Conservation (phyloP, 2,329 filamentous ascomycete species). For the Fusarium fracticaudum region DNA sequence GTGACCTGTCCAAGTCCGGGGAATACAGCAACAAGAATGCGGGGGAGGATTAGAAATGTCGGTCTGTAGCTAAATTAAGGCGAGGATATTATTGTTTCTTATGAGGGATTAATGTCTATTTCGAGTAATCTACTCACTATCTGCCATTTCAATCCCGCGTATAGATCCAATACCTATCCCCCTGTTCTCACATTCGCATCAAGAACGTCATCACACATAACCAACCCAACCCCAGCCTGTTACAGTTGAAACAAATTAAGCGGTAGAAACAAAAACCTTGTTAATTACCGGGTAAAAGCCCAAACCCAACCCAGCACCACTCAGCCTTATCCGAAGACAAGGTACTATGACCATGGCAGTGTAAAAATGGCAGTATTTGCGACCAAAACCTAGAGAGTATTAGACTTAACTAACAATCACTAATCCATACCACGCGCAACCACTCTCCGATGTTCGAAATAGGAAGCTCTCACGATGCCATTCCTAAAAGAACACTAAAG, state of each 20-base stretch:
- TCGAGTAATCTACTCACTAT: background rate
- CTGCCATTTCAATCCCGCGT: background rate
- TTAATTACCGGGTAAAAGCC: background rate
- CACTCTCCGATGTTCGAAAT: constrained; percentile 5
- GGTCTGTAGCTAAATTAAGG: background rate
- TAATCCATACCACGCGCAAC: background rate
- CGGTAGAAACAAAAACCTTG: constrained; percentile 10
- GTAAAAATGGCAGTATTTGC: background rate
- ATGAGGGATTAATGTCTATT: background rate
- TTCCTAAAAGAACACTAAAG: background rate
- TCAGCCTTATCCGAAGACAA: constrained; percentile 16
- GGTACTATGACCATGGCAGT: background rate
- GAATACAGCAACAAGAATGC: background rate
- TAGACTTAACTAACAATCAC: background rate
- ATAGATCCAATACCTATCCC: background rate
- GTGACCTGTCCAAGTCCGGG: constrained; percentile 6
- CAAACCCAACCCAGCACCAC: background rate
- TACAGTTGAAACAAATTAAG: background rate
- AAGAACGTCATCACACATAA: constrained; percentile 19
- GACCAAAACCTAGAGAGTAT: background rate
- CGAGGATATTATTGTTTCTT: background rate
- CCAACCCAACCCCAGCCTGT: constrained; percentile 4
- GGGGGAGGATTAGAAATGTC: background rate
- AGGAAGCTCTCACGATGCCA: constrained; percentile 14
- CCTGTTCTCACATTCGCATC: background rate